phyloP scores from a whole-genome alignment of 2,329 filamentous ascomycete species.

The Pseudodiploospora longispora region DNA sequence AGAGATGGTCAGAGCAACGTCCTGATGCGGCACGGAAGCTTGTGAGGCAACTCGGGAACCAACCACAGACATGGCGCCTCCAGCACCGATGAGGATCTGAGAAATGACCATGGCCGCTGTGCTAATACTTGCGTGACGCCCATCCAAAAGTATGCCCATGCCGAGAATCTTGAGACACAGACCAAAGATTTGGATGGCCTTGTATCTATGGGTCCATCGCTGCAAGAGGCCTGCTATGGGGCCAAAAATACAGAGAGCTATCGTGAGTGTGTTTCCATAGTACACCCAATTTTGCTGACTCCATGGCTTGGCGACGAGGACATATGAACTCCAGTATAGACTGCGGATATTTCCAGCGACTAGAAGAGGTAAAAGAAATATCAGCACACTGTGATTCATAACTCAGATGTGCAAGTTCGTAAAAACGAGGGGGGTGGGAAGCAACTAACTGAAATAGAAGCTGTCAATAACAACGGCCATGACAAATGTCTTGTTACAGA shows the following conservation, averaged over 20 bases:
- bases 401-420: neutral
- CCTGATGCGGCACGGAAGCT: conserved; percentile 30
- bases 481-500: conserved; percentile 24
- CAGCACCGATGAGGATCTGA: conserved; percentile 27
- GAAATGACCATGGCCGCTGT: conserved; percentile 25
- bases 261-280: conserved; percentile 25
- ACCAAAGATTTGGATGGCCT: conserved; percentile 27
- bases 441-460: conserved; percentile 19
- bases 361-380: conserved; percentile 3
- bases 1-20: conserved; percentile 26
- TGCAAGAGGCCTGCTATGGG: conserved; percentile 25
- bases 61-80: conserved; percentile 27
- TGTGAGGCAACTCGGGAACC: conserved; percentile 28
- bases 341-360: conserved; percentile 24
- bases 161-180: conserved; percentile 27
- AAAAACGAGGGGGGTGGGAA: too few species aligned
- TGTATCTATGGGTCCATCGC: conserved; percentile 29
- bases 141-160: conserved; percentile 25
- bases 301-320: conserved; percentile 24
- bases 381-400: neutral
- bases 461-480: conserved; percentile 21
- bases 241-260: conserved; percentile 26
- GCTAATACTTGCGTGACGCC: conserved; percentile 20
- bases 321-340: conserved; percentile 24
- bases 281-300: conserved; percentile 29